phyloP scores from a whole-genome alignment of 306 rosid species.

The Dryas alaskensis region DNA sequence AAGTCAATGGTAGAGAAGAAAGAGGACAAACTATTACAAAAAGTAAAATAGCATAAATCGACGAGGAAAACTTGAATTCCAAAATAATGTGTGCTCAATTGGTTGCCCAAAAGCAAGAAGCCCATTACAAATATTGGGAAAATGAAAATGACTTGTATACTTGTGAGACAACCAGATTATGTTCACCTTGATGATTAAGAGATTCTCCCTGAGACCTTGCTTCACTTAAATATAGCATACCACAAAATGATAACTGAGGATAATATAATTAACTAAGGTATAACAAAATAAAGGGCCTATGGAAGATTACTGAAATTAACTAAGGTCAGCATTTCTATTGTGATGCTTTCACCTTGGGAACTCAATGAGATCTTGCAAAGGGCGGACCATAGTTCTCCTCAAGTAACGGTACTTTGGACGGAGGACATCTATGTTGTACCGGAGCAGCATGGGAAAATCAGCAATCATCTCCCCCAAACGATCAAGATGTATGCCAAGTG shows the following conservation, averaged over 20 bases:
- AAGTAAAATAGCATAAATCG: neutral
- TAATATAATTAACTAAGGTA: neutral
- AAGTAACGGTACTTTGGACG: slow-evolving; percentile 79
- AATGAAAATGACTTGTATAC: neutral
- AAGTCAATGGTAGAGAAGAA: neutral
- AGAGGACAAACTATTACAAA: neutral
- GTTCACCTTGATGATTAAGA: neutral
- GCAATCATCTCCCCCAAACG: slow-evolving; percentile 82
- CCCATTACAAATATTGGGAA: neutral
- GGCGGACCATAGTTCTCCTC: slow-evolving; percentile 80
- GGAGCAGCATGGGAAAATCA: slow-evolving; percentile 86
- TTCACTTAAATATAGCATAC: neutral
- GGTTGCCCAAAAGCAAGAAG: neutral
- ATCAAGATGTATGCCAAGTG: slow-evolving; percentile 65
- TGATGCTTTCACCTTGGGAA: slow-evolving; percentile 71
- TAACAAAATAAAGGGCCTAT: neutral
- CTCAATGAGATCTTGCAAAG: slow-evolving; percentile 73
- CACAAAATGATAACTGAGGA: neutral
- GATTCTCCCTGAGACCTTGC: neutral
- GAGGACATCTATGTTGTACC: slow-evolving; percentile 66
- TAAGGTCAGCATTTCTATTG: slow-evolving; percentile 10
- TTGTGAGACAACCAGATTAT: neutral
- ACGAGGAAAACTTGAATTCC: neutral
- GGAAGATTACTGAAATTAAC: neutral
- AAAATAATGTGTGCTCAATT: neutral